Evolutionary conservation across 805 yeast genomes (phyloP), one percentile per base, ranked within the genome.

Genomic region (Priceomyces fermenticarens): DNA sequence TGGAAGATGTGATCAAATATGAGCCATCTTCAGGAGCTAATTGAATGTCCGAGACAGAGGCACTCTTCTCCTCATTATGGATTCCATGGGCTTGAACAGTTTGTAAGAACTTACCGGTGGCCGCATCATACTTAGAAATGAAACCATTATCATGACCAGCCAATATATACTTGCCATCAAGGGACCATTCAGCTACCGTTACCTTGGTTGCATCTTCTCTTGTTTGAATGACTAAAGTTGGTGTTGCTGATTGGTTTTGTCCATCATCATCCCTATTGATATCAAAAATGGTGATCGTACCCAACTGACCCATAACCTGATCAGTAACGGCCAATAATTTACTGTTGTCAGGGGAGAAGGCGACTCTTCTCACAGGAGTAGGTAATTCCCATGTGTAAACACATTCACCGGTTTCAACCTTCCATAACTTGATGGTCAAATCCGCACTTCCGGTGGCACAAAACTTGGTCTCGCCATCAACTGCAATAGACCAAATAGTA

Each of bases 401-500:
- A 55, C 82, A 77, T 54, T 81, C 75, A 38, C 99, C 99, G 37
- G 81, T 83, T 56, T 76, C 70, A 12, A 85, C 85, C 49, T 77
- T 77, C 97, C 97, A 93, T 49, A 91, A 75, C 54, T 85, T 86
- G 52, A 87, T 80, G 40, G 85, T 73, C 63, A 84, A 81, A 61
- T 93, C 99, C 41, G 97, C 96, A 47, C 93, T 81, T 28, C 96
- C 97, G 3, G 99, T 90, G 42, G 83, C 80, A 49, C 88, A 81
- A 47, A 77, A 75, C 31, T 75, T 71, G n/a, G 91, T 74, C 42
- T 77, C 75, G 31, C 70, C 63, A 62, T 88, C 93, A 35, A 89
- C 83, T 62, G 90, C 98, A 49, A 93, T 83, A 27, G 96, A 83
- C 93, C 95, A 88, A 55, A 93, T 83, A 40, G 97, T 86, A 82